phyloP scores from a whole-genome alignment of 257 asterid species.

The Ilex asprella region DNA sequence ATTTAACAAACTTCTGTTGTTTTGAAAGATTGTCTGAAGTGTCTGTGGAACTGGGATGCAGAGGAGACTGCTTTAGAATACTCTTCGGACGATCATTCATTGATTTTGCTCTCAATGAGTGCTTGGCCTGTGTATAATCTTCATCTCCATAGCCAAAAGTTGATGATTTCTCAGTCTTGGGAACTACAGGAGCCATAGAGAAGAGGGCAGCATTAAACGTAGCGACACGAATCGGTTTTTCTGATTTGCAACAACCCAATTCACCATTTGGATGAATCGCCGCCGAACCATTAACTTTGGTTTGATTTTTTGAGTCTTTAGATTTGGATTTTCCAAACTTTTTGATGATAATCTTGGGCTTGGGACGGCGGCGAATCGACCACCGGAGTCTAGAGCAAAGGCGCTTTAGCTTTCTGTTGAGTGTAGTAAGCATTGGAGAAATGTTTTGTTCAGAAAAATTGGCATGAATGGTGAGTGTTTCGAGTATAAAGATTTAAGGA shows the following conservation, averaged over 20 bases:
- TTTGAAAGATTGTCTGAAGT: constrained; percentile 20
- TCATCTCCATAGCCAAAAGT: constrained; percentile 26
- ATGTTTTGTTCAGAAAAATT: background rate
- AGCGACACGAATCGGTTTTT: constrained; percentile 42
- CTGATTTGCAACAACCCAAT: constrained; percentile 22
- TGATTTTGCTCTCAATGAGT: constrained; percentile 30
- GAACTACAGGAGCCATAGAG: constrained; percentile 93
- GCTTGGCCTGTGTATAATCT: constrained; percentile 2
- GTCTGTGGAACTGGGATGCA: constrained; percentile 30
- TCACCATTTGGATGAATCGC: constrained; percentile 65
- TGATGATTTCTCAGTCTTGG: constrained; percentile 29
- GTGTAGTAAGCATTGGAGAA: constrained; percentile 35
- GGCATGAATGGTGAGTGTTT: background rate
- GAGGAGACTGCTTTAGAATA: constrained; percentile 75
- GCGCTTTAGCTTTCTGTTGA: constrained; percentile 49
- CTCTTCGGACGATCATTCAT: constrained; percentile 60
- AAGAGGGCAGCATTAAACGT: constrained; percentile 95
- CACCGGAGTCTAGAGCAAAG: constrained; percentile 51
- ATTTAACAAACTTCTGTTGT: constrained; percentile 54
- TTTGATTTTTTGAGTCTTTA: constrained; percentile 16
- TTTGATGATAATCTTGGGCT: constrained; percentile 46
- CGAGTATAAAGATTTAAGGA: background rate
- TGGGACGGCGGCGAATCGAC: constrained; percentile 52
- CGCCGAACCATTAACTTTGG: constrained; percentile 36
- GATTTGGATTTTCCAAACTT: constrained; percentile 53